Base-by-base conservation (phyloP, 139 green algal species). In the Micractinium conductrix region DNA sequence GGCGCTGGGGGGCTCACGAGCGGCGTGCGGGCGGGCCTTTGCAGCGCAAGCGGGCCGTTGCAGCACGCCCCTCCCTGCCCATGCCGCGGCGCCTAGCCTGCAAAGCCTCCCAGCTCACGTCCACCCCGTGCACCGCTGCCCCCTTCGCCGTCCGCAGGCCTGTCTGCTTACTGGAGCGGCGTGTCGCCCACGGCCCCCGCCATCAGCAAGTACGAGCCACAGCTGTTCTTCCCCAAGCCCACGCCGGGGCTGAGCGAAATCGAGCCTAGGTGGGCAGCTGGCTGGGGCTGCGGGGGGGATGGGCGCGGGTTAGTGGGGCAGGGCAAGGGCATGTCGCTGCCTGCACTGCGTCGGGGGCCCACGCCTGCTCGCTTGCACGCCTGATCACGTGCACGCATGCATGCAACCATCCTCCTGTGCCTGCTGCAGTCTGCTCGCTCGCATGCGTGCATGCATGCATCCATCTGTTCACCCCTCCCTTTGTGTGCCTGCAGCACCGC, bases 91-190 rank as follows among this genome's bases (percentile, higher is more conserved):
- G 3, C 44, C 45, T 30, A n/a, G 40, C 45, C 62, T 35, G 14
- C 16, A 70, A 8, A 70, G n/a, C n/a, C n/a, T n/a, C n/a, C 62
- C 24, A 14, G 28, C 62, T 70, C 28, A 70, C 19, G 30, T 35
- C 19, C 14, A 70, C 19, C 24, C 62, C 24, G n/a, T 38, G 14
- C 28, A 38, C 24, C 4, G 30, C 62, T 8, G 6, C 10, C 8
- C 63, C 55, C 55, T 7, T 22, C n/a, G n/a, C n/a, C n/a, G 8
- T 7, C 28, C 37, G 33, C 75, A 81, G 75, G 93, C 26, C 90
- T 99, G 85, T 92, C 95, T 4, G 96, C 94, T 19, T 99, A 99
- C 89, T 99, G 96, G 96, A 92, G 90, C 14, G 96, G 96, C 2
- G 90, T 98, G 37, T 93, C 93, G 81, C 92, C 93, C 26, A 84